Conservation (phyloP, 495 filamentous ascomycete species). For the Aspergillus mulundensis region DNA sequence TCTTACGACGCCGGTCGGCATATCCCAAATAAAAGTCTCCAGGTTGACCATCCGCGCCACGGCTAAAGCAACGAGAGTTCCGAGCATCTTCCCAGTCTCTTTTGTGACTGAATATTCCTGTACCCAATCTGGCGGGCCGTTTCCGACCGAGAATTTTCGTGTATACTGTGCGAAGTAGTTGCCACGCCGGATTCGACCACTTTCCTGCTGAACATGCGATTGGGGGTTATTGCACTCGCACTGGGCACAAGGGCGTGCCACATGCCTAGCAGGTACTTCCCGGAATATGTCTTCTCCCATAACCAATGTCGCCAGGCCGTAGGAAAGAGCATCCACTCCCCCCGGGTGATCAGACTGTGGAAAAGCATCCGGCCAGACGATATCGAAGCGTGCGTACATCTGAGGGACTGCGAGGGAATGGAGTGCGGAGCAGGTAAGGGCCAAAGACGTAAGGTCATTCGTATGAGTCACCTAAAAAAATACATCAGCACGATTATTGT, state of each 20-base stretch:
- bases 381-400: constrained; percentile 92
- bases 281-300: constrained; percentile 72
- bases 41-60: constrained; percentile 83
- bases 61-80: constrained; percentile 82
- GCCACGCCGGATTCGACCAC: constrained; percentile 43
- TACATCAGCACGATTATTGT: constrained; percentile 3
- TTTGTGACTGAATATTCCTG: constrained; percentile 84
- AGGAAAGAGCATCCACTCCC: constrained; percentile 87
- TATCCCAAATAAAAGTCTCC: constrained; percentile 93
- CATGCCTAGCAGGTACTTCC: constrained; percentile 17
- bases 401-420: constrained; percentile 75
- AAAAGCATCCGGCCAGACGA: constrained; percentile 82
- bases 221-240: constrained; percentile 32
- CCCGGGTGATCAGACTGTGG: constrained; percentile 60
- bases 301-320: constrained; percentile 81
- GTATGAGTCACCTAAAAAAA: constrained; percentile 72
- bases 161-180: constrained; percentile 85
- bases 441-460: constrained; percentile 80
- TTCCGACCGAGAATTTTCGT: constrained; percentile 85
- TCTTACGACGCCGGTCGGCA: constrained; percentile 85
- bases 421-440: constrained; percentile 79
- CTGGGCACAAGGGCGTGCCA: constrained; percentile 25
- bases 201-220: constrained; percentile 6
- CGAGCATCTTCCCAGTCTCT: constrained; percentile 90
- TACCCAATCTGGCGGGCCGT: constrained; percentile 79